A percentile compares a stretch with the other conserved stretches of the same genome.
Evolutionary conservation across 2,329 filamentous ascomycete species (phyloP).

Genomic region (Sarocladium brachiariae): DNA sequence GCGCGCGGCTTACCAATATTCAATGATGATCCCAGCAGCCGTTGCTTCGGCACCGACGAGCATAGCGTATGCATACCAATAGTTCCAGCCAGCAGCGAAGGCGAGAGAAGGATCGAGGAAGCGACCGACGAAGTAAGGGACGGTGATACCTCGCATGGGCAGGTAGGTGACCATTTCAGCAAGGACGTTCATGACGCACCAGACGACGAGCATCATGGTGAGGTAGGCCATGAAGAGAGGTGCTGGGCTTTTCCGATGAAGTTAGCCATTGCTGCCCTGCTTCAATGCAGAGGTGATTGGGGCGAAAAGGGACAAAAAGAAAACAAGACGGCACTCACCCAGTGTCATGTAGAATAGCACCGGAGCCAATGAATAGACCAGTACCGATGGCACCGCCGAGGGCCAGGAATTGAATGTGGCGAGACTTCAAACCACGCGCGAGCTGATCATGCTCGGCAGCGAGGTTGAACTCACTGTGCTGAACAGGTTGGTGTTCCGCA

Average conservation of each 20-base stretch:
- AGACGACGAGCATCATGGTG: slow-evolving; percentile 47
- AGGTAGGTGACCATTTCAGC: slow-evolving; percentile 50
- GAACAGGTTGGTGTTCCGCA: slow-evolving; percentile 3
- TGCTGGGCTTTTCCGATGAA: background rate
- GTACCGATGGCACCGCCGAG: slow-evolving; percentile 55
- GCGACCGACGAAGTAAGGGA: slow-evolving; percentile 49
- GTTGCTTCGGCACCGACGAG: slow-evolving; percentile 51
- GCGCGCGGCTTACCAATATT: slow-evolving; percentile 50
- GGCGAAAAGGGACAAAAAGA: too few relatives aligned
- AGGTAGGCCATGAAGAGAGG: slow-evolving; percentile 42
- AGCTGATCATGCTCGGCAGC: slow-evolving; percentile 22
- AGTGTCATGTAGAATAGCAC: slow-evolving; percentile 45
- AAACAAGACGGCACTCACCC: slow-evolving; percentile 25
- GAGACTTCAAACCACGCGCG: slow-evolving; percentile 49
- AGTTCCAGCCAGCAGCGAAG: slow-evolving; percentile 55
- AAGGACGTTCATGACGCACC: slow-evolving; percentile 47
- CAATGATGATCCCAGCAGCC: slow-evolving; percentile 50
- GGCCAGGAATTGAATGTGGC: slow-evolving; percentile 55
- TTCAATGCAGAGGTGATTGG: too few relatives aligned
- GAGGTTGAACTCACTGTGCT: slow-evolving; percentile 12
- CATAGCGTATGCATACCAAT: slow-evolving; percentile 51
- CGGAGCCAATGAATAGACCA: slow-evolving; percentile 57
- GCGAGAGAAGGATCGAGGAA: slow-evolving; percentile 48
- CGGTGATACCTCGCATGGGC: slow-evolving; percentile 48
- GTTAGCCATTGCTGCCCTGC: background rate